Conservation (phyloP, 805 yeast species). For the Starmerella riodocensis region DNA sequence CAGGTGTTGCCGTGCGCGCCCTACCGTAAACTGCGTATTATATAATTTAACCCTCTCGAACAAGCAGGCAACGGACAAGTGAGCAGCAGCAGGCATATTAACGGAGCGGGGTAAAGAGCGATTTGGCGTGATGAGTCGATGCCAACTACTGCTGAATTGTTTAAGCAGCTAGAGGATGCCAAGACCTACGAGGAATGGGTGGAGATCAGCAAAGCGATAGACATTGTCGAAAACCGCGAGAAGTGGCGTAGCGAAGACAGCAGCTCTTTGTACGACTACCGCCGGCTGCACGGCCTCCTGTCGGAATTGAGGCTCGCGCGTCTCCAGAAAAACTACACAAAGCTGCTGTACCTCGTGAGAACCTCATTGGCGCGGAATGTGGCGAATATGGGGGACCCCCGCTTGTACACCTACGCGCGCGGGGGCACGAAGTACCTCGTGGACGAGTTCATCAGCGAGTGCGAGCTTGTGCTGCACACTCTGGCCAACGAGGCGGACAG, state of each 20-base stretch:
- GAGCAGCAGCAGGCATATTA: not conserved
- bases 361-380: conserved; percentile 76
- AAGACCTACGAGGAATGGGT: conserved; percentile 46
- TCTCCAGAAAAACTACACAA: conserved; percentile 40
- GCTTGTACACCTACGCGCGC: conserved; percentile 61
- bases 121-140: not conserved
- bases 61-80: too few species aligned
- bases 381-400: conserved; percentile 75
- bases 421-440: conserved; percentile 77
- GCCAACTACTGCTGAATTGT: not conserved
- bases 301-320: conserved; percentile 50
- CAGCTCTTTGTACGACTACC: conserved; percentile 61
- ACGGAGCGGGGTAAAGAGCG: conserved; percentile 1
- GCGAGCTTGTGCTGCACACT: conserved; percentile 38
- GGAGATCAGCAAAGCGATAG: conserved; percentile 48
- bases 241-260: conserved; percentile 54
- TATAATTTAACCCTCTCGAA: too few species aligned
- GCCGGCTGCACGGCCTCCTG: conserved; percentile 41
- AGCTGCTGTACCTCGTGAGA: conserved; percentile 58
- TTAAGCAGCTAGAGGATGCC: conserved; percentile 11
- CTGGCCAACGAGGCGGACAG: conserved; percentile 20
- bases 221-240: conserved; percentile 47
- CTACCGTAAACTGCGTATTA: too few species aligned
- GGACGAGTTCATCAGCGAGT: conserved; percentile 72
- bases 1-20: too few species aligned